Evolutionary conservation across 768 basidiomycete genomes (phyloP).

Genomic region (Kwoniella sp.): DNA sequence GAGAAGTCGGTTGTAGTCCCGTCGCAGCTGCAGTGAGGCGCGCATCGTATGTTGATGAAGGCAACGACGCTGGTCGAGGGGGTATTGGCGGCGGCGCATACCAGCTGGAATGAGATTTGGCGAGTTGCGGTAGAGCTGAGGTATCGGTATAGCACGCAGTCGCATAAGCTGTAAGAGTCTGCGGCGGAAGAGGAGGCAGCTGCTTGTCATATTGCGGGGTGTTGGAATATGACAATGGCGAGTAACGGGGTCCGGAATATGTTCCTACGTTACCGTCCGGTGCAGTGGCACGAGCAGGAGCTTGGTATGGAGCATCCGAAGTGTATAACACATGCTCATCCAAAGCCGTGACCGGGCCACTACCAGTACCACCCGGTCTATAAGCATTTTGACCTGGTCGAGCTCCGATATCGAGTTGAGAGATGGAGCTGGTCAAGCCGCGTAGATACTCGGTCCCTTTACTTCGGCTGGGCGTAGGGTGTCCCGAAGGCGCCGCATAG

Average conservation of each 20-base stretch:
- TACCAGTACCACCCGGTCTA: too few relatives aligned
- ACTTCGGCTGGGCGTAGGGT: neutral
- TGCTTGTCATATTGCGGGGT: constrained; percentile 13
- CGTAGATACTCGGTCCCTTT: neutral
- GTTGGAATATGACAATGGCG: neutral
- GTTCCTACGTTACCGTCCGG: neutral
- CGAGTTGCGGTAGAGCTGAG: neutral
- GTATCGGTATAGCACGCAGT: neutral
- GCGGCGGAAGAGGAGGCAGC: constrained; percentile 19
- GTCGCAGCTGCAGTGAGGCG: neutral
- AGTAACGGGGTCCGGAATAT: neutral
- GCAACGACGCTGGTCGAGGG: constrained; percentile 22
- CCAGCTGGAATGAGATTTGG: neutral
- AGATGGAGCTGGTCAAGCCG: neutral
- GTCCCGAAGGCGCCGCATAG: neutral
- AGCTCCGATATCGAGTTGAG: neutral
- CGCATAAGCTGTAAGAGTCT: neutral
- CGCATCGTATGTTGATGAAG: constrained; percentile 11
- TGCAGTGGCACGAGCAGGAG: too few relatives aligned
- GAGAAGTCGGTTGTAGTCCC: neutral
- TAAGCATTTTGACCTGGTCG: neutral
- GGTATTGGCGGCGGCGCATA: constrained; percentile 14
- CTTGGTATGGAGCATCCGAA: neutral
- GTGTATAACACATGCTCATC: too few relatives aligned
- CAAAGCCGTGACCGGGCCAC: too few relatives aligned